These are phyloP conservation scores for Aureobasidium sp. DNA, from an alignment of 2,329 filamentous ascomycete genomes.

Conservation along the genomic window DNA sequence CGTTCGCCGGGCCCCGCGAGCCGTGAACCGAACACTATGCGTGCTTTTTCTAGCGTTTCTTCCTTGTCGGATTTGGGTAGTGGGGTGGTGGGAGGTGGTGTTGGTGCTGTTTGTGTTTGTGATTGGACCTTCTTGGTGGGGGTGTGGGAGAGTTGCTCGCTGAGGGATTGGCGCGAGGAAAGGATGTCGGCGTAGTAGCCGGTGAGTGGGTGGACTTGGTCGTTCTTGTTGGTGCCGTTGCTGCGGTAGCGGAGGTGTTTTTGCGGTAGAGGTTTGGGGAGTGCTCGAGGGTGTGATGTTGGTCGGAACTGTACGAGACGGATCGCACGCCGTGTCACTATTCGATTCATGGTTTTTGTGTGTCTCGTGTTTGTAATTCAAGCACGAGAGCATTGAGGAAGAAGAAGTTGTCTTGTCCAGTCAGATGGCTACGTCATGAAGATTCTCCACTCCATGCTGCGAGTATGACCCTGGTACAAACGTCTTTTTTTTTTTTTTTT, in stretches of 20 bases:
- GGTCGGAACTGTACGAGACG: background rate
- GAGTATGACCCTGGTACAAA: too few relatives aligned
- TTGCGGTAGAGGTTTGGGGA: background rate
- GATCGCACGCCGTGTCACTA: background rate
- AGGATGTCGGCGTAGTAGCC: slow-evolving; percentile 22
- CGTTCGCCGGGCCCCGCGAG: slow-evolving; percentile 66
- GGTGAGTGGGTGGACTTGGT: slow-evolving; percentile 16
- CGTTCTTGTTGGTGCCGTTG: background rate
- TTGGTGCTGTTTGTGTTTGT: slow-evolving; percentile 26
- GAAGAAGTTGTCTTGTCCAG: background rate
- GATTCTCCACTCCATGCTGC: background rate
- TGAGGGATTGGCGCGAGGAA: slow-evolving; percentile 15
- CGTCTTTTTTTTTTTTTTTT: too few relatives aligned
- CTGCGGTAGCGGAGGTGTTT: background rate
- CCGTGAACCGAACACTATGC: slow-evolving; percentile 74
- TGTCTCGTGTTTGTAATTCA: background rate
- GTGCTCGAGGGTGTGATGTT: background rate
- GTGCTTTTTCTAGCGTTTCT: slow-evolving; percentile 48
- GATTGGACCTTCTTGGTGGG: slow-evolving; percentile 22
- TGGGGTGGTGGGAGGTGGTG: slow-evolving; percentile 27
- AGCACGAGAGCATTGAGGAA: background rate
- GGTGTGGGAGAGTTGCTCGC: background rate
- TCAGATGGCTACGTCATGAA: background rate
- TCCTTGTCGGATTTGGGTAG: slow-evolving; percentile 43
- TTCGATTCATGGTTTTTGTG: background rate